Conservation (phyloP, 2,329 filamentous ascomycete species). For the Colletotrichum sp. region DNA sequence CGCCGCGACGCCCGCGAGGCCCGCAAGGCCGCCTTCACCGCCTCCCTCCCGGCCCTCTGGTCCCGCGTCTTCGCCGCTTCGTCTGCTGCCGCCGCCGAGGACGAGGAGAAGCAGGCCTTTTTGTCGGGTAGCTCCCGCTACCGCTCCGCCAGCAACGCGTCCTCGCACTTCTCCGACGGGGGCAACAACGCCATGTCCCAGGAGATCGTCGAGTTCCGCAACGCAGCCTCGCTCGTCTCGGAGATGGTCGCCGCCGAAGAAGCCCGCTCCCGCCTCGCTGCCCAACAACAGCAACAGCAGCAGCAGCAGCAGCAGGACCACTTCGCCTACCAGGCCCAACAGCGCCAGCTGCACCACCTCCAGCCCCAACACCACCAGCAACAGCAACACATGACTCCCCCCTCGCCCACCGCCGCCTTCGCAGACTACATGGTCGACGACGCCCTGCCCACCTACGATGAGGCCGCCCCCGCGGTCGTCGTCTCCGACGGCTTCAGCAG, state of each 20-base stretch:
- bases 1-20: constrained; percentile 26
- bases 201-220: constrained; percentile 53
- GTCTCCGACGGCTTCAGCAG: constrained; percentile 49
- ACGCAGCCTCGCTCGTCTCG: constrained; percentile 49
- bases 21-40: constrained; percentile 26
- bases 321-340: constrained; percentile 18
- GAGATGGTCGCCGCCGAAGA: constrained; percentile 52
- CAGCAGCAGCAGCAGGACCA: constrained; percentile 2
- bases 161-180: constrained; percentile 5
- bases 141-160: neutral
- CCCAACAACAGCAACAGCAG: constrained; percentile 9
- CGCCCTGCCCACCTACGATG: constrained; percentile 49
- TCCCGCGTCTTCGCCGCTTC: constrained; percentile 34
- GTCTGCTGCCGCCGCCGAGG: constrained; percentile 29
- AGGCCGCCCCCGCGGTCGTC: constrained; percentile 34
- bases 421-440: constrained; percentile 35
- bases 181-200: constrained; percentile 45
- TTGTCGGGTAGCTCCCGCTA: constrained; percentile 24
- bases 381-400: constrained; percentile 21
- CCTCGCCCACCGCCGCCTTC: constrained; percentile 30
- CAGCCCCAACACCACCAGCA: constrained; percentile 11
- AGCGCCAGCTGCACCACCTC: constrained; percentile 5
- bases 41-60: constrained; percentile 27
- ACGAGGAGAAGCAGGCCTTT: constrained; percentile 43
- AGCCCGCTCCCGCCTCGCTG: constrained; percentile 24